These are phyloP conservation scores for Leptographium wingfieldii DNA, from an alignment of 2,329 filamentous ascomycete genomes.

Conservation along the genomic window DNA sequence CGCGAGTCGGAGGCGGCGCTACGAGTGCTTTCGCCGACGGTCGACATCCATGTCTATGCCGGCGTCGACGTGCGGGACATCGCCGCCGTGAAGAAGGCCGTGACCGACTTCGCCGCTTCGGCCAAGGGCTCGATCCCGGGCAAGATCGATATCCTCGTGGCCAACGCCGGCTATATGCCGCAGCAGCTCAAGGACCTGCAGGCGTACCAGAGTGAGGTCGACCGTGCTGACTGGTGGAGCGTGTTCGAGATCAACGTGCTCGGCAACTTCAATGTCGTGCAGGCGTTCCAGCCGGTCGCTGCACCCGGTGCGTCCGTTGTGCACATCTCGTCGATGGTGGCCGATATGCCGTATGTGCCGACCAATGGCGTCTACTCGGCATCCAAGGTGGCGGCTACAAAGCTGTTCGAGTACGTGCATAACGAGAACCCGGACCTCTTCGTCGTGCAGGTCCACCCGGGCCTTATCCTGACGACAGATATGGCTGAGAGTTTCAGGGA, in stretches of 20 bases:
- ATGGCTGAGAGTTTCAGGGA: background rate
- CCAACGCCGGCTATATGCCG: background rate
- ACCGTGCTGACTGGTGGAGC: background rate
- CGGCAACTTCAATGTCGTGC: background rate
- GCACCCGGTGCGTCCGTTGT: background rate
- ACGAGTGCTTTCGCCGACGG: background rate
- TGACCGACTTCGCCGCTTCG: background rate
- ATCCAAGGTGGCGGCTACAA: background rate
- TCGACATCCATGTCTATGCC: background rate
- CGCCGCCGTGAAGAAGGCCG: background rate
- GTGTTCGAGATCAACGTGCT: background rate
- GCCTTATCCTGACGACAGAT: background rate
- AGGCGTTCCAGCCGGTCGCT: background rate
- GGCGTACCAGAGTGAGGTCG: background rate
- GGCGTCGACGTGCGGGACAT: background rate
- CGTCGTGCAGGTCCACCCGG: background rate
- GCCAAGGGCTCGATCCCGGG: background rate
- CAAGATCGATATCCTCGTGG: background rate
- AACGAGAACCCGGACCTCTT: background rate
- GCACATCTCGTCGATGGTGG: background rate
- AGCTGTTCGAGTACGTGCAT: background rate
- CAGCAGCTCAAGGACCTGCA: background rate
- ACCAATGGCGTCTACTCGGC: background rate
- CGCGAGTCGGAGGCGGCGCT: background rate
- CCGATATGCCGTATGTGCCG: background rate